A percentile compares a stretch with the other conserved stretches of the same genome.
Evolutionary conservation across 2,329 filamentous ascomycete species (phyloP).

Genomic region (Lecanicillium sp.): DNA sequence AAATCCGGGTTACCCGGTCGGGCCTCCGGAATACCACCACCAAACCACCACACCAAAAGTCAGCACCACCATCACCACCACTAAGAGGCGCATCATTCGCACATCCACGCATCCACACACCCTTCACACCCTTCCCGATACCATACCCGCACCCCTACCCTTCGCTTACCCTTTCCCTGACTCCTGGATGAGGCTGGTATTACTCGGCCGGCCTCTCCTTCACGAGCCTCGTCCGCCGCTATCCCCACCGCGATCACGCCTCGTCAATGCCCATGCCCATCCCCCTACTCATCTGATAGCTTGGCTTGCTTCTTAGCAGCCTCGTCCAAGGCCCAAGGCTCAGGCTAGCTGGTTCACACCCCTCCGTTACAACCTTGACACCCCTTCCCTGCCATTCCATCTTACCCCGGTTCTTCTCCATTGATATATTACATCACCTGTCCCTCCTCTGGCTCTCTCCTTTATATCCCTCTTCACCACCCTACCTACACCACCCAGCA

Average conservation of each 20-base stretch:
- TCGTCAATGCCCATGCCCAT: not conserved
- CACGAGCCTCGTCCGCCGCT: not conserved
- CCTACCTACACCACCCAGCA: not conserved
- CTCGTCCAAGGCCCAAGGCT: conserved; percentile 1
- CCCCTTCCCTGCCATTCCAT: conserved; percentile 4
- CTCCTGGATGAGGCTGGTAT: conserved; percentile 1
- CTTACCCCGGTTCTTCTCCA: not conserved
- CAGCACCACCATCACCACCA: not conserved
- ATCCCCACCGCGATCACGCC: conserved; percentile 2
- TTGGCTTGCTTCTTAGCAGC: not conserved
- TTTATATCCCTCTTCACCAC: not conserved
- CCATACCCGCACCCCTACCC: conserved; percentile 1
- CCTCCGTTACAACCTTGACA: too few species aligned
- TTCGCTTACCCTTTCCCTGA: conserved; percentile 9
- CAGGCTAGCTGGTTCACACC: not conserved
- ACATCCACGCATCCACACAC: too few species aligned
- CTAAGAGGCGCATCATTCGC: not conserved
- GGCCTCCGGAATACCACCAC: conserved; percentile 6
- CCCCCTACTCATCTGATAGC: too few species aligned
- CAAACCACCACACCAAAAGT: not conserved
- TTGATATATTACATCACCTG: conserved; percentile 1
- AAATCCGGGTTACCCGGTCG: conserved; percentile 4
- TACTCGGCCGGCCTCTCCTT: not conserved
- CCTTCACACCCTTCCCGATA: not conserved
- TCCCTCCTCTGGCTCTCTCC: conserved; percentile 1